Conservation (phyloP, 495 filamentous ascomycete genomes). For the Hamigera avellanea region DNA sequence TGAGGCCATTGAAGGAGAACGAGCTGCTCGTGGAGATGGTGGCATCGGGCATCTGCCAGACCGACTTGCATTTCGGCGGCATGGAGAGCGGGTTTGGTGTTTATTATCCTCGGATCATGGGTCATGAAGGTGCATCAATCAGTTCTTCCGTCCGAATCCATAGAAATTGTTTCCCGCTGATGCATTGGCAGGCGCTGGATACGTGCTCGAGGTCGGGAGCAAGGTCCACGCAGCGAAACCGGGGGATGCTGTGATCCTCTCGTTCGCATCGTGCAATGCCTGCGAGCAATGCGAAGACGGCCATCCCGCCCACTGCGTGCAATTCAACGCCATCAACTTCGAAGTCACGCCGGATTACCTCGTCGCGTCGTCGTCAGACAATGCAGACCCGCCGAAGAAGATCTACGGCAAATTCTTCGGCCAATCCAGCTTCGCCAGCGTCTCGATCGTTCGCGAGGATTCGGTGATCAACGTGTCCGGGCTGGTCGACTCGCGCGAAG, state of each 20-base stretch:
- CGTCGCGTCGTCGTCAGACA: not conserved
- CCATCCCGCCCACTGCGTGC: conserved; percentile 13
- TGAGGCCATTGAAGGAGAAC: conserved; percentile 15
- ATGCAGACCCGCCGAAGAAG: not conserved
- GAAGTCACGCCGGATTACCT: conserved; percentile 1
- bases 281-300: conserved; percentile 11
- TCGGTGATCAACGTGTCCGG: conserved; percentile 15
- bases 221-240: conserved; percentile 19
- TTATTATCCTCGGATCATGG: conserved; percentile 10
- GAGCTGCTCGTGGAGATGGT: conserved; percentile 25
- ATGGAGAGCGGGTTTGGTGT: conserved; percentile 5
- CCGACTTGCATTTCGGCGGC: conserved; percentile 16
- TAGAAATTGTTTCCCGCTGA: not conserved
- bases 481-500: conserved; percentile 7
- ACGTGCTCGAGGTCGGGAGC: conserved; percentile 27
- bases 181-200: conserved; percentile 28
- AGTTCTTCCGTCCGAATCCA: not conserved
- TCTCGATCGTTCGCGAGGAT: conserved; percentile 14
- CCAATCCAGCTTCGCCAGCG: conserved; percentile 23
- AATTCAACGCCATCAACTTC: conserved; percentile 23
- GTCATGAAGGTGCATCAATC: conserved; percentile 10
- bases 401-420: conserved; percentile 25
- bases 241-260: conserved; percentile 33
- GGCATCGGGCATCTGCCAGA: conserved; percentile 30
- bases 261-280: conserved; percentile 21